Evolutionary conservation across 163 green algal species (phyloP), one percentile per base, ranked within the genome.

Genomic region (Scenedesmus sp.): DNA sequence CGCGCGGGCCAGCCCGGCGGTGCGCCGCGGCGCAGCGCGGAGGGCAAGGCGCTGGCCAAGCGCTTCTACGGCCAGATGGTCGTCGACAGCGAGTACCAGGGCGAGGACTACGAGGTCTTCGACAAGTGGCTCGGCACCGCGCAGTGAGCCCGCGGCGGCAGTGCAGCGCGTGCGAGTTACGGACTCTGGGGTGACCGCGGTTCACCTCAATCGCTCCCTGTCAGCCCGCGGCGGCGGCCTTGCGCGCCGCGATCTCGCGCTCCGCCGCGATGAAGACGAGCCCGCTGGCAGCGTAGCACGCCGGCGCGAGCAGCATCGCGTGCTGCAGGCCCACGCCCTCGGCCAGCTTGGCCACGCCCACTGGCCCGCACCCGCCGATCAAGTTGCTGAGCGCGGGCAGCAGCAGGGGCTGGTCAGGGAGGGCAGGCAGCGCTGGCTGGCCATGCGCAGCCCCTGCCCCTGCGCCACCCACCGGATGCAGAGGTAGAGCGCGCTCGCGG

Each of bases 101-200:
- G 94, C 70, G 88, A 95, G 82, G 93, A 98, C 87, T 98, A 97
- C 87, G 95, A 98, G 81, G 89, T 91, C 78, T 97, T 97, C 80
- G 77, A 84, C 57, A 84, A 83, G 63, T 97, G 92, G 92, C 84
- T 97, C 62, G 87, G 76, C 39, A 79, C 51, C 15, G 82, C 58
- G n/a, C 48, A 81, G 74, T 75, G 66, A 63, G 28, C 51, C 34
- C n/a, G 29, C 28, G 57, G 54, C 54, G 6, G 54, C 54, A 9
- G 18, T 58, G 50, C 7, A 47, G 39, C 10, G 39, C 39, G n/a
- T n/a, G n/a, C n/a, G n/a, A n/a, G n/a, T n/a, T n/a, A n/a, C n/a
- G n/a, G n/a, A n/a, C n/a, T n/a, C n/a, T n/a, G n/a, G n/a, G n/a
- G n/a, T n/a, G n/a, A n/a, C n/a, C n/a, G n/a, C n/a, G n/a, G n/a